Conservation (phyloP, 2,329 filamentous ascomycete species). For the Fusarium succisae region DNA sequence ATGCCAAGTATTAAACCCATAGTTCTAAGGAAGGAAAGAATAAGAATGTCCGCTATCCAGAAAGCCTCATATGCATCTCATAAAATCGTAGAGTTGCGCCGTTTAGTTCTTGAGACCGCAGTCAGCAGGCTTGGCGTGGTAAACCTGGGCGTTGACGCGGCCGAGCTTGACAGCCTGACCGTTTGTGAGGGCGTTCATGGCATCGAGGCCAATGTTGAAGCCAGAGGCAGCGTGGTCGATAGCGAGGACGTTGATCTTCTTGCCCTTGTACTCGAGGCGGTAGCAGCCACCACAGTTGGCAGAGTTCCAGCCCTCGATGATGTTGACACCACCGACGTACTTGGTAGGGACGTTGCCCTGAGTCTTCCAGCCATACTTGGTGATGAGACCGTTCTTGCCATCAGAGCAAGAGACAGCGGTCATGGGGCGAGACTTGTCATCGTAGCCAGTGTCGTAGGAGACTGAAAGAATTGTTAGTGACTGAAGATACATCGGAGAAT, state of each 20-base stretch:
- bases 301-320: constrained; percentile 66
- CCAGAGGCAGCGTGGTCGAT: constrained; percentile 61
- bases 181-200: constrained; percentile 65
- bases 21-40: constrained; percentile 38
- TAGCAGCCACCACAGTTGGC: constrained; percentile 68
- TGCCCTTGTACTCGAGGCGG: constrained; percentile 60
- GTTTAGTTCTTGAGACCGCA: constrained; percentile 53
- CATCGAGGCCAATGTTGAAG: constrained; percentile 66
- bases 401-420: constrained; percentile 72
- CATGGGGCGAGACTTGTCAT: constrained; percentile 65
- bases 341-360: constrained; percentile 63
- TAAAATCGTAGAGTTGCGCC: constrained; percentile 19
- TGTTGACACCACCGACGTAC: constrained; percentile 63
- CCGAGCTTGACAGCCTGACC: constrained; percentile 61
- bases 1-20: constrained; percentile 39
- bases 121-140: constrained; percentile 53
- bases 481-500: not conserved
- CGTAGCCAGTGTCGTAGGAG: constrained; percentile 78
- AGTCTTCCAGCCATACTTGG: constrained; percentile 66
- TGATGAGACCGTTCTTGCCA: constrained; percentile 72
- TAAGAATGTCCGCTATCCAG: constrained; percentile 14
- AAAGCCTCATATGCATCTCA: constrained; percentile 17
- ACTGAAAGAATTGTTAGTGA: constrained; percentile 53
- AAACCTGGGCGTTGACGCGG: constrained; percentile 59
- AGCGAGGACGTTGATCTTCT: constrained; percentile 63